Evolutionary conservation across 1,139 yeast genomes (phyloP), one percentile per base, ranked within the genome.

Genomic region (Hansenula anomala): DNA sequence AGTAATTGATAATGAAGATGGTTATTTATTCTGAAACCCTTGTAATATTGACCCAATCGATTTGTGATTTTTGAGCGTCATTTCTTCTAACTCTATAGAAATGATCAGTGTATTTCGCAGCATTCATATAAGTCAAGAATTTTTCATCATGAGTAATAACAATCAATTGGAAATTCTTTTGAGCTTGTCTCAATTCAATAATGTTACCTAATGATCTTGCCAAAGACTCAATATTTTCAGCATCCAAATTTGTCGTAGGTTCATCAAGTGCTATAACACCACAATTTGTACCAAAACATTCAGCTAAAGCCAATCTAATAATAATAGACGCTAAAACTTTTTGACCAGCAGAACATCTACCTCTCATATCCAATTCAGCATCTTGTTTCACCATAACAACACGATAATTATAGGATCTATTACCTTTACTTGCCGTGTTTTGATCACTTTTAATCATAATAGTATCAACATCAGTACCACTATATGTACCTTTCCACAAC

Each of bases 281-380:
- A 66, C 97, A 92, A 56, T 85, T 88, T 1, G 80, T 74, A 9
- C 98, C 98, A 66, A 94, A 92, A 56, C 97, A 88, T 60, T 94
- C 98, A 0, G 97, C 95, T 36, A 94, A 66, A 0, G 97, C 97
- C 42, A 94, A 67, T 40, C 99, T 71, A 39, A 94, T 90, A 28
- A 94, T 80, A 38, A 94, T 89, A 40, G 95, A 83, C 0, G 98
- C 96, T 40, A 94, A 66, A 2, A 94, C 97, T 57, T 89, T 88
- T 60, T 94, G 99, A 1, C 99, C 99, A 0, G 98, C 98, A 3
- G 97, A 88, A 60, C 99, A 94, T 41, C 98, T 68, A 1, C 98
- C 99, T 48, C 98, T 74, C 99, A 94, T 94, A 56, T 94, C 99
- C 34, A 94, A 67, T 59, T 92, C 98, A 2, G 80, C 84, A 39